Evolutionary conservation across 176 grass and related monocot genomes (phyloP).

Genomic region (Oryza rufipogon): DNA sequence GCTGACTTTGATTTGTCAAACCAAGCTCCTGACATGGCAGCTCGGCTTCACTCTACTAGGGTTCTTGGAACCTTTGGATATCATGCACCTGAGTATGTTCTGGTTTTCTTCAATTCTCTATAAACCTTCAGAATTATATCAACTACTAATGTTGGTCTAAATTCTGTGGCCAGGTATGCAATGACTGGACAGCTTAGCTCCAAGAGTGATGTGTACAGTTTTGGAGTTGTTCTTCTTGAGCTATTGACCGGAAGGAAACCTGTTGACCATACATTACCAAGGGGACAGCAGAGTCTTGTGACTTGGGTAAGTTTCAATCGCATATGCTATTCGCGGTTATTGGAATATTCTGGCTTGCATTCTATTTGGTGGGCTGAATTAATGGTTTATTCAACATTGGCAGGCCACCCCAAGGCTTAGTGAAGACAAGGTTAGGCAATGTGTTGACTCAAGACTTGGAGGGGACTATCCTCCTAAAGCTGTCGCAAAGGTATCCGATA

Average conservation of each 20-base stretch:
- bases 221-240: slow-evolving; percentile 80
- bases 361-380: slow-evolving; percentile 20
- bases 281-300: slow-evolving; percentile 87
- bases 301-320: slow-evolving; percentile 61
- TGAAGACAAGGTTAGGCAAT: slow-evolving; percentile 85
- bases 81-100: slow-evolving; percentile 86
- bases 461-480: slow-evolving; percentile 80
- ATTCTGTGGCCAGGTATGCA: slow-evolving; percentile 58
- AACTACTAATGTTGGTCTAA: slow-evolving; percentile 9
- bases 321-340: neutral
- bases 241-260: slow-evolving; percentile 83
- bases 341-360: neutral
- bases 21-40: slow-evolving; percentile 87
- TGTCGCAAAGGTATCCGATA: slow-evolving; percentile 72
- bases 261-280: slow-evolving; percentile 79
- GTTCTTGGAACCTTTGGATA: slow-evolving; percentile 90
- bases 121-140: slow-evolving; percentile 15
- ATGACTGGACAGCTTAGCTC: slow-evolving; percentile 90
- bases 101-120: neutral
- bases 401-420: slow-evolving; percentile 85
- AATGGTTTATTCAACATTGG: slow-evolving; percentile 34
- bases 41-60: slow-evolving; percentile 86
- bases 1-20: slow-evolving; percentile 86
- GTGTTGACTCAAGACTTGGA: slow-evolving; percentile 77
- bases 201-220: slow-evolving; percentile 88